Base-by-base conservation (phyloP, 306 rosid genomes). In the Medicago arabica region DNA sequence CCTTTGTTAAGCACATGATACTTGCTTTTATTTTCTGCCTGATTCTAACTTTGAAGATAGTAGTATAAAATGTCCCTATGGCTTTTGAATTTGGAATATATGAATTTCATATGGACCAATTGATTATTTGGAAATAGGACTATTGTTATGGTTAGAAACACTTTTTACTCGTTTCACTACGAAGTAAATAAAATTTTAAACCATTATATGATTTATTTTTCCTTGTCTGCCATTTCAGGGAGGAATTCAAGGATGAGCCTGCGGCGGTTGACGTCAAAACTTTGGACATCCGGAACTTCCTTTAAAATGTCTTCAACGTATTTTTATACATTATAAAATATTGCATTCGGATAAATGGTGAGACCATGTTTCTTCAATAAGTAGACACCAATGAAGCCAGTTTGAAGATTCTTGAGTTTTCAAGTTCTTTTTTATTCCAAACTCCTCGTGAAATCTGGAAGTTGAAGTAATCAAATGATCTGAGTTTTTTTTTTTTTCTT, bases 171-270 rank as follows among this genome's bases (percentile, higher is more conserved):
- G 9, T 49, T 8, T 58, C 16, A 8, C 50, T 34, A 17, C 40
- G 57, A 44, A 31, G 44, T 41, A 16, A 28, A 47, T 66, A 60
- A 57, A 67, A 8, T 34, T 75, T 43, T 54, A 61, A 61, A 50
- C 64, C 69, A 39, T 50, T 15, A 9, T 28, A 46, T 17, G 17
- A 78, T 51, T 72, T 8, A 72, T 47, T 51, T 67, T 66, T 34
- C 11, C 36, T 76, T 40, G 23, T 68, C 17, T 54, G 73, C 41
- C 38, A 75, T 89, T 80, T 77, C 91, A 95, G 98, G 87, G 98
- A 95, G 88, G 98, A 95, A 78, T 95, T 95, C 84, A 95, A 95
- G 88, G 96, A 89, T 71, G 98, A 95, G 80, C 67, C 72, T 38
- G 78, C 58, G 63, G 75, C 75, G 71, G 88, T 77, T 40, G 90